phyloP scores from a whole-genome alignment of 1,284 basidiomycete species.

The Melanopsichium pennsylvanicum region DNA sequence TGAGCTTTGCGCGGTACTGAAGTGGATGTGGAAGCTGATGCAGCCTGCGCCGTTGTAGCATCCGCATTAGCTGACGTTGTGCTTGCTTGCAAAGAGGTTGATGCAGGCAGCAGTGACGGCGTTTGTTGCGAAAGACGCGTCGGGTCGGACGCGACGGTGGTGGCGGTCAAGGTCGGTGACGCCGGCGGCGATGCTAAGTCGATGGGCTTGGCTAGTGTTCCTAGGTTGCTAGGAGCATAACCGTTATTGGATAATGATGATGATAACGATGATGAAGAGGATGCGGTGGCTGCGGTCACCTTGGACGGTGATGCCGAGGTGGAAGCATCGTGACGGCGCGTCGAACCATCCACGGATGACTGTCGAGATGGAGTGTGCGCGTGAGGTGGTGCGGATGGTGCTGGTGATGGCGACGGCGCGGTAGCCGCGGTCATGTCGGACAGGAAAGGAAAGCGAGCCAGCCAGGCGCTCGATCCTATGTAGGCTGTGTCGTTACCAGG shows the following conservation, averaged over 20 bases:
- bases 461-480: conserved; percentile 1
- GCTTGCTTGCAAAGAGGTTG: background rate
- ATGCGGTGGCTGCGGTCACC: conserved; percentile 4
- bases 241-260: background rate
- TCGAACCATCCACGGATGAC: conserved; percentile 20
- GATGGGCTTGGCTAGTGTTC: conserved; percentile 35
- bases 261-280: too few species aligned
- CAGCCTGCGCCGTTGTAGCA: background rate
- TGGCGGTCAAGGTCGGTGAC: conserved; percentile 14
- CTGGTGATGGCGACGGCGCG: conserved; percentile 44
- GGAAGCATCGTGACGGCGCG: conserved; percentile 43
- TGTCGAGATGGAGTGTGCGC: conserved; percentile 28
- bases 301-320: conserved; percentile 25
- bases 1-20: conserved; percentile 5
- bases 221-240: conserved; percentile 9
- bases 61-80: background rate
- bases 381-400: conserved; percentile 33
- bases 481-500: conserved; percentile 1
- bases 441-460: background rate
- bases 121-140: conserved; percentile 20
- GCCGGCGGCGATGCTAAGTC: conserved; percentile 42
- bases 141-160: conserved; percentile 24
- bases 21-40: background rate
- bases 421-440: conserved; percentile 42
- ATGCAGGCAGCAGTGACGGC: conserved; percentile 9